These are phyloP conservation scores for Vitis hybrid DNA, from an alignment of 177 flowering plant species.

Conservation along the genomic window DNA sequence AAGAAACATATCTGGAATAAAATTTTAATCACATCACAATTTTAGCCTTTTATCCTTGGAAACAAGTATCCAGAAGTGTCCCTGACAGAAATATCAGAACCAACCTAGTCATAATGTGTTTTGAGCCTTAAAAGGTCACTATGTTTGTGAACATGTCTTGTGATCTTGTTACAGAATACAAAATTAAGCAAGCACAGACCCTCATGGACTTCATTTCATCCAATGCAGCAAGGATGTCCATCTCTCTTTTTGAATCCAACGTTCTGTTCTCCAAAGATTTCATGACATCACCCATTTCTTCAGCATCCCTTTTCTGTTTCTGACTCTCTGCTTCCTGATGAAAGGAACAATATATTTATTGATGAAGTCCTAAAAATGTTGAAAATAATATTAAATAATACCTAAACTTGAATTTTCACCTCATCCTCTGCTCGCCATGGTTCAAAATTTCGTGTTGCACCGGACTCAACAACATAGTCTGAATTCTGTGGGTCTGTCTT, in stretches of 20 bases:
- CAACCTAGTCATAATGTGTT: too few relatives aligned
- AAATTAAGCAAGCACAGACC: constrained; percentile 25
- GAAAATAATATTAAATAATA: neutral
- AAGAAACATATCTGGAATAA: too few relatives aligned
- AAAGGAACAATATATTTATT: constrained; percentile 10
- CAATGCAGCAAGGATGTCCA: constrained; percentile 70
- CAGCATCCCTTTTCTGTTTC: constrained; percentile 48
- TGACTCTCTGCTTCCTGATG: constrained; percentile 48
- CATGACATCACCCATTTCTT: constrained; percentile 86
- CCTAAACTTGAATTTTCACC: constrained; percentile 23
- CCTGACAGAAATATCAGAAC: too few relatives aligned
- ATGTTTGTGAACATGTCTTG: too few relatives aligned
- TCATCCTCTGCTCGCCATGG: constrained; percentile 81
- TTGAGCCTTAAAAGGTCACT: too few relatives aligned
- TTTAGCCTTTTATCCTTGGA: too few relatives aligned
- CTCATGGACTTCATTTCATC: constrained; percentile 81
- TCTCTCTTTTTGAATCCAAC: constrained; percentile 66
- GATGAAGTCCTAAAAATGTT: too few relatives aligned
- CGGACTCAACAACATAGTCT: constrained; percentile 63
- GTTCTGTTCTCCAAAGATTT: constrained; percentile 75
- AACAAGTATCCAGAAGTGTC: too few relatives aligned
- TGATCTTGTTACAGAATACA: neutral
- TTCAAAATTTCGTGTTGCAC: constrained; percentile 67
- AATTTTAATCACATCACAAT: too few relatives aligned
- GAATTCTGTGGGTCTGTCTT: constrained; percentile 75